A percentile compares a stretch with the other conserved stretches of the same genome.
Conservation (phyloP, 2,329 filamentous ascomycete genomes). For the Aspergillus neoniger region DNA sequence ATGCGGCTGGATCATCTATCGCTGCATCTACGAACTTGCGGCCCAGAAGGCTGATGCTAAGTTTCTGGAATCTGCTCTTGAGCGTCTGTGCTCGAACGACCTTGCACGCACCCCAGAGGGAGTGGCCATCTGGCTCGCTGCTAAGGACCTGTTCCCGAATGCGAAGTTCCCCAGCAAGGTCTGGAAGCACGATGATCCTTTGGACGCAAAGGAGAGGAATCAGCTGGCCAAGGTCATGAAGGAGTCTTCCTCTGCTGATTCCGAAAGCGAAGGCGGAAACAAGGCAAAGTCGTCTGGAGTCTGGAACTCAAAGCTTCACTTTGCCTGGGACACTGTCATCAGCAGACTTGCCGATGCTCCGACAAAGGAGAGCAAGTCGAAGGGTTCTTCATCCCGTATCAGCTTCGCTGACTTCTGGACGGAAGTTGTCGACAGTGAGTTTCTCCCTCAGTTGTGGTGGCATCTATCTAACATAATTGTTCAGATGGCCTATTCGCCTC, state of each 20-base stretch:
- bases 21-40: conserved; percentile 63
- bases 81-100: conserved; percentile 63
- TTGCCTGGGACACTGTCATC: conserved; percentile 84
- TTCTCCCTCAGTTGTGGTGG: not conserved
- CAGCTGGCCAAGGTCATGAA: conserved; percentile 76
- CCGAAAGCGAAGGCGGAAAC: conserved; percentile 31
- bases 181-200: conserved; percentile 73
- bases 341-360: conserved; percentile 38
- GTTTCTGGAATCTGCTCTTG: conserved; percentile 63
- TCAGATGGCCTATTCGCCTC: conserved; percentile 80
- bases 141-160: conserved; percentile 64
- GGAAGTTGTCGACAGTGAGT: conserved; percentile 79
- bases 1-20: conserved; percentile 78
- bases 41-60: conserved; percentile 42
- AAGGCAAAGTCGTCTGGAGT: conserved; percentile 58
- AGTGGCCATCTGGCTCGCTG: conserved; percentile 81
- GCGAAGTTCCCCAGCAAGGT: conserved; percentile 67
- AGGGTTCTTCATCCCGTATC: conserved; percentile 39
- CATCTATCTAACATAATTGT: conserved; percentile 25
- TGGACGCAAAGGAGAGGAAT: conserved; percentile 67
- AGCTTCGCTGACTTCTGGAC: conserved; percentile 79
- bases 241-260: conserved; percentile 53
- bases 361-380: conserved; percentile 34
- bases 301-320: conserved; percentile 79
- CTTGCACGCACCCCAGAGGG: conserved; percentile 82